Base-by-base conservation (phyloP, 2,329 filamentous ascomycete genomes). In the Colletotrichum tofieldiae region DNA sequence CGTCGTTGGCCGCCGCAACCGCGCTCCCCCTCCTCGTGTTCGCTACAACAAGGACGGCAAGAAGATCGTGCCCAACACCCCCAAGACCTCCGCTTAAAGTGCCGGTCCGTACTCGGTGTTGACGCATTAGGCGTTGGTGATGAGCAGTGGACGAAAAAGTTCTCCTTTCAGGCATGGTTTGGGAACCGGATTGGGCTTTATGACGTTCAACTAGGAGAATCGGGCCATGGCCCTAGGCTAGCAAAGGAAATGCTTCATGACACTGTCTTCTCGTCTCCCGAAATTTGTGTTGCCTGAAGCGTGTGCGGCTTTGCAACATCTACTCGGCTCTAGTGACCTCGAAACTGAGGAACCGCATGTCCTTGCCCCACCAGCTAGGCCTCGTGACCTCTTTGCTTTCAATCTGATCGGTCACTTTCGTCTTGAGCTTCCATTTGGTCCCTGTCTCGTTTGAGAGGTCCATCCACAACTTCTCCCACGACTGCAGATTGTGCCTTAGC, bases 31-130 rank as follows among this genome's bases (percentile, higher is more conserved):
- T 80, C 96, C 96, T 84, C 92, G 96, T 85, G 95, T 99, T 82
- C 91, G 96, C 83, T 99, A 97, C 94, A 99, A 99, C 94, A 98
- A 98, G 93, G 96, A 99, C 84, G 96, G 72, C 91, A 99, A 99
- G 95, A 99, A 99, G 93, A 92, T 99, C 85, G 93, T 92, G 86
- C 95, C 96, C 79, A 93, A 93, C 84, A 88, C 89, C 79, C 89
- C 90, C 82, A 94, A 94, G 89, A 88, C 88, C 81, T 23, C 54
- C 35, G 54, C 54, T 23, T 72, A 72, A 69, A 39, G n/a, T 8
- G 45, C 41, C 26, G 9, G 8, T 54, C 23, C 26, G 39, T 45
- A 9, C 20, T 26, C 37, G 56, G 56, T 52, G 47, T 41, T 35
- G 35, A 6, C 26, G 54, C 54, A n/a, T 45, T 32, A 23, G 70